Evolutionary conservation across 495 filamentous ascomycete species (phyloP), one percentile per base, ranked within the genome.

Genomic region (Lichenothelia convexa): DNA sequence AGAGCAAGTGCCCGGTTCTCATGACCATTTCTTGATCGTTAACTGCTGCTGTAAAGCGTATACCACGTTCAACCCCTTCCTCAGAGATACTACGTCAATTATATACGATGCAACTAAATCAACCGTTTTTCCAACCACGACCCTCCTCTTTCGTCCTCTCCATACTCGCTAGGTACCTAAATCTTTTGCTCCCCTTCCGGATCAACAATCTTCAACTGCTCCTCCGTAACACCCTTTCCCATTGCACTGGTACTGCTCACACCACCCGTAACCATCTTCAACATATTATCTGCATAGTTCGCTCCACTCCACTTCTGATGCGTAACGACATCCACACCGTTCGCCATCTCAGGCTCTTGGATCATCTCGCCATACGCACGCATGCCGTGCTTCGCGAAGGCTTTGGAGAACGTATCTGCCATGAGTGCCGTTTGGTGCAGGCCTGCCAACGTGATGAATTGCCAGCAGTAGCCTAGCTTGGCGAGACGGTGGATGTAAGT

Each of bases 291-390:
- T 4, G 84, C 75, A 54, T 95, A 94, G 47, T 80, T 83, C 18
- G 91, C 89, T 24, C 89, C 89, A 47, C 71, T 78, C 89, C 89
- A 97, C 57, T 95, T 95, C 73, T 97, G 89, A 60, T 97, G 89
- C 50, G 80, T 93, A 21, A 97, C 84, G 5, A 95, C 91, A 54
- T 97, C 89, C 29, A 94, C 75, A 24, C 75, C 73, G 33, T 64
- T 66, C 47, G 77, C 85, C 63, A 93, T 93, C 69, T 97, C 89
- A 6, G 89, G 91, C 62, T 95, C 89, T 59, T 97, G 91, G 8
- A 97, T 78, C 29, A 93, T 64, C 60, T 94, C 86, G 47, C 89
- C 86, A 54, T 95, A 97, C 1, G 91, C 89, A 21, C 84, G 74
- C 89, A 97, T 97, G 36, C 89, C 91, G 35, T 75, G 63, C 53